phyloP scores from a whole-genome alignment of 2,329 filamentous ascomycete species.

The Claviceps digitariae region DNA sequence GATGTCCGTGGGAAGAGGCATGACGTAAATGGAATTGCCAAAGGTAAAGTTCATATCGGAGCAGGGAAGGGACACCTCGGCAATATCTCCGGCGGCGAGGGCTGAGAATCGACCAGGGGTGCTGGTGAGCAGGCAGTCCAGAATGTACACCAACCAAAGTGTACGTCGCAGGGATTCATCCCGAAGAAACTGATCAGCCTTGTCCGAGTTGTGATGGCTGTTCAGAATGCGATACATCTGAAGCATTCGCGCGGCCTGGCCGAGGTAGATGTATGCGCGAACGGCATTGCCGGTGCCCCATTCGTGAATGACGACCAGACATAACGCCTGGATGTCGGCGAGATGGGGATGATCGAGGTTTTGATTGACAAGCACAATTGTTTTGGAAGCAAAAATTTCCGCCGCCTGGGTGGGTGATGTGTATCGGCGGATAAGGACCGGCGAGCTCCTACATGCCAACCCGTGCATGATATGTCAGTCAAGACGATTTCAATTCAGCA shows the following conservation, averaged over 20 bases:
- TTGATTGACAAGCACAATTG: slow-evolving; percentile 42
- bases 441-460: slow-evolving; percentile 33
- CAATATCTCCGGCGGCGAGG: slow-evolving; percentile 38
- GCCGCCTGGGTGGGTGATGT: slow-evolving; percentile 41
- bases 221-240: slow-evolving; percentile 51
- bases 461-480: not conserved
- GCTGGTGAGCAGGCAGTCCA: slow-evolving; percentile 49
- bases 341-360: slow-evolving; percentile 45
- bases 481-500: not conserved
- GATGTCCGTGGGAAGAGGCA: slow-evolving; percentile 35
- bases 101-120: slow-evolving; percentile 46
- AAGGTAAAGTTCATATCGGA: slow-evolving; percentile 51
- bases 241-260: slow-evolving; percentile 49
- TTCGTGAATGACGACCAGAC: slow-evolving; percentile 48
- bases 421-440: slow-evolving; percentile 43
- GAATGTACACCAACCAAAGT: slow-evolving; percentile 48
- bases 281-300: slow-evolving; percentile 50
- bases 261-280: slow-evolving; percentile 48
- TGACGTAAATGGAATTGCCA: slow-evolving; percentile 44
- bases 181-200: slow-evolving; percentile 43
- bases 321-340: slow-evolving; percentile 47
- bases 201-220: slow-evolving; percentile 36
- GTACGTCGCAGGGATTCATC: slow-evolving; percentile 49
- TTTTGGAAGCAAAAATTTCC: slow-evolving; percentile 46
- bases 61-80: slow-evolving; percentile 43